Evolutionary conservation across 2,329 filamentous ascomycete genomes (phyloP), one percentile per base, ranked within the genome.

Genomic region (Coniella lustricola): DNA sequence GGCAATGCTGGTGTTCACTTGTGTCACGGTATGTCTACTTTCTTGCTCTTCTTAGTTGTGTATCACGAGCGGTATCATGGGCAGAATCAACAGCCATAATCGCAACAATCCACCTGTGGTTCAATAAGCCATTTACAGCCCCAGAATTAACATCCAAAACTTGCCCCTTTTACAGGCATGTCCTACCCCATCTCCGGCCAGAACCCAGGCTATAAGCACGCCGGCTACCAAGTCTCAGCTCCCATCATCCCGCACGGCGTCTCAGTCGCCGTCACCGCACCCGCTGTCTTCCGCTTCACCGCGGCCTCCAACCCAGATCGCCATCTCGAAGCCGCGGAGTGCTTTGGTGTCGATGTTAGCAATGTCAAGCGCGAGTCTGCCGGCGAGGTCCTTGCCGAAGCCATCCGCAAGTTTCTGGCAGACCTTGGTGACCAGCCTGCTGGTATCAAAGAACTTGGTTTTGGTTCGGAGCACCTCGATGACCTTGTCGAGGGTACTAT

Each of bases 101-200:
- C n/a, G n/a, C n/a, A n/a, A n/a, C n/a, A n/a, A n/a, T n/a, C n/a
- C n/a, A n/a, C n/a, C n/a, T n/a, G n/a, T n/a, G n/a, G n/a, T n/a
- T n/a, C n/a, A n/a, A n/a, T n/a, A n/a, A n/a, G n/a, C n/a, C n/a
- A n/a, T n/a, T n/a, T n/a, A n/a, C n/a, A n/a, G n/a, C n/a, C n/a
- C n/a, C n/a, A n/a, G n/a, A n/a, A n/a, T n/a, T n/a, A n/a, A n/a
- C n/a, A n/a, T n/a, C n/a, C n/a, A n/a, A n/a, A n/a, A n/a, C n/a
- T n/a, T n/a, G n/a, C n/a, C n/a, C n/a, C n/a, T n/a, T 5, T 10
- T n/a, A 14, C 50, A 82, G 79, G 91, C 63, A 97, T 98, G 91
- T 94, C 87, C 20, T 98, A 98, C 62, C 93, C 93, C 16, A 95
- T 98, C 61, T 95, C 89, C 0, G 88, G 90, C 25, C 90, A 96